These are phyloP conservation scores for Marasmius tenuissimus DNA, from an alignment of 1,284 basidiomycete species.

Conservation along the genomic window DNA sequence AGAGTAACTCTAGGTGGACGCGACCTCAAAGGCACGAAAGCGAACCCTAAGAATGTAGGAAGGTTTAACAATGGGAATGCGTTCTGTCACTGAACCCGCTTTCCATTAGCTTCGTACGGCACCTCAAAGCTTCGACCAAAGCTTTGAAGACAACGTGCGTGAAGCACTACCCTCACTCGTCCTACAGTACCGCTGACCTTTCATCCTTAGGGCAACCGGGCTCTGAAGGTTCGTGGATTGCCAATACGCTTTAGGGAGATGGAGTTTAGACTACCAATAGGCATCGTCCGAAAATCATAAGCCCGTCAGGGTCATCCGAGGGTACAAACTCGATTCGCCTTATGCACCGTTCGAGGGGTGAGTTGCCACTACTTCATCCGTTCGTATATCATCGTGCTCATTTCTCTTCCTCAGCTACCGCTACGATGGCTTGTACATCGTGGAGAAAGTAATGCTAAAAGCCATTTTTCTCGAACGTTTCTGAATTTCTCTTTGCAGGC, in stretches of 20 bases:
- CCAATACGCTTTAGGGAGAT: neutral
- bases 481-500: conserved; percentile 41
- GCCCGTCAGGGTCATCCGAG: conserved; percentile 71
- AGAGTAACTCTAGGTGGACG: conserved; percentile 58
- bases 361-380: conserved; percentile 9
- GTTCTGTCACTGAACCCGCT: too few species aligned
- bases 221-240: conserved; percentile 52
- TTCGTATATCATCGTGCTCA: neutral
- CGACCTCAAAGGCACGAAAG: conserved; percentile 77
- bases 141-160: conserved; percentile 62
- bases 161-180: neutral
- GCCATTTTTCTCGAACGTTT: neutral
- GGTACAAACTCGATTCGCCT: conserved; percentile 69
- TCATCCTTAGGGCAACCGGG: conserved; percentile 51
- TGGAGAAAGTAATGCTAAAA: conserved; percentile 54
- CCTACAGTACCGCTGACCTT: neutral
- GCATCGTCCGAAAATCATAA: conserved; percentile 69
- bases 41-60: conserved; percentile 74
- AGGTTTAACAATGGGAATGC: neutral
- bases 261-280: conserved; percentile 32
- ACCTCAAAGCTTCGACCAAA: conserved; percentile 78
- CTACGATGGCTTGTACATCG: conserved; percentile 81
- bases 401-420: conserved; percentile 55
- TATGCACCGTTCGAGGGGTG: conserved; percentile 76
- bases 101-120: conserved; percentile 72